Conservation (phyloP, 2,329 filamentous ascomycete species). For the Penicillium sp. region DNA sequence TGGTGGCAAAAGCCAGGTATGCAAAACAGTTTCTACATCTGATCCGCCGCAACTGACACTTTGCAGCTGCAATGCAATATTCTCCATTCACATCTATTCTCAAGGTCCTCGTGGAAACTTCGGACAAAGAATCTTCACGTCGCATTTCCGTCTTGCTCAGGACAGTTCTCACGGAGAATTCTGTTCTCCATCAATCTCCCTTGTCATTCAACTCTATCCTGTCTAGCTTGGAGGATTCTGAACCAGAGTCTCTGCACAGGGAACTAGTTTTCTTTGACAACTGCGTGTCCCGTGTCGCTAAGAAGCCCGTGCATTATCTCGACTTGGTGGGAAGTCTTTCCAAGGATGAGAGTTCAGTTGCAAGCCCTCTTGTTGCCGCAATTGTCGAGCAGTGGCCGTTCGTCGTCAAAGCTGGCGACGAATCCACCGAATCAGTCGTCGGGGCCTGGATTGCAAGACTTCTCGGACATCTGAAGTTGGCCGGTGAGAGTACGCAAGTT, state of each 20-base stretch:
- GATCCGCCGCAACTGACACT: background rate
- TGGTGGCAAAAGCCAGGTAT: conserved; percentile 76
- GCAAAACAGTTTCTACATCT: conserved; percentile 6
- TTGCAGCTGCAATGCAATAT: conserved; percentile 38
- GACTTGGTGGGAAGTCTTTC: conserved; percentile 46
- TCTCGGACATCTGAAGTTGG: conserved; percentile 54
- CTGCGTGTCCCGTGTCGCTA: conserved; percentile 71
- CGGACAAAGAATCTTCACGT: conserved; percentile 31
- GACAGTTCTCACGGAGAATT: conserved; percentile 38
- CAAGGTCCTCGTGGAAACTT: conserved; percentile 35
- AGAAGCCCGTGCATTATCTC: conserved; percentile 77
- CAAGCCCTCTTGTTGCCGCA: conserved; percentile 66
- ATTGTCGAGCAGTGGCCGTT: conserved; percentile 78
- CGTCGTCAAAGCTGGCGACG: conserved; percentile 52
- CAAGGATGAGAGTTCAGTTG: conserved; percentile 34
- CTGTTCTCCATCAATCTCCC: conserved; percentile 33
- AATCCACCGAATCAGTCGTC: conserved; percentile 47
- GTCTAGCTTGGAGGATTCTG: conserved; percentile 38
- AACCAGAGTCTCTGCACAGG: conserved; percentile 29
- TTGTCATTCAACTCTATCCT: conserved; percentile 39
- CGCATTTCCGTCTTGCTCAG: conserved; percentile 36
- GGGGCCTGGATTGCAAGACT: conserved; percentile 59
- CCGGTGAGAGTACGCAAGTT: conserved; percentile 50
- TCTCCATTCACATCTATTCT: conserved; percentile 44
- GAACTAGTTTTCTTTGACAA: conserved; percentile 77